Evolutionary conservation across 2,329 filamentous ascomycete genomes (phyloP).

Genomic region (Nemania sp.): DNA sequence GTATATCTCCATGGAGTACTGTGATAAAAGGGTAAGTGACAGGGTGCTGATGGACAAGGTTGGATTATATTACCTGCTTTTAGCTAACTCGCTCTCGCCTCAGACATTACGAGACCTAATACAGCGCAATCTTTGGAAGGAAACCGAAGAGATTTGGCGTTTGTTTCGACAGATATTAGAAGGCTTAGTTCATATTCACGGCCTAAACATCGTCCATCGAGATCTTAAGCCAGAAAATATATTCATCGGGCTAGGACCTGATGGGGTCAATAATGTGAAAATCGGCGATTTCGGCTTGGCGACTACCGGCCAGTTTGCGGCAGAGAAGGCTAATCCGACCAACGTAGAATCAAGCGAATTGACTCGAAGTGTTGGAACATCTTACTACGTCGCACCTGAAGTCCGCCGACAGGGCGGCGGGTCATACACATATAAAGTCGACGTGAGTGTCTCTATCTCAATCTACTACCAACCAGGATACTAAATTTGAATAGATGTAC

Average conservation of each 20-base stretch:
- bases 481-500: slow-evolving; percentile 76
- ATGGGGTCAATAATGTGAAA: slow-evolving; percentile 87
- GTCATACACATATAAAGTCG: slow-evolving; percentile 92
- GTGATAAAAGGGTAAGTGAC: slow-evolving; percentile 80
- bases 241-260: slow-evolving; percentile 78
- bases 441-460: slow-evolving; percentile 65
- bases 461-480: background rate
- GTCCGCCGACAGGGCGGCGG: slow-evolving; percentile 80
- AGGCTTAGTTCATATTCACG: slow-evolving; percentile 89
- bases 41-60: background rate
- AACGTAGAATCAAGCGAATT: slow-evolving; percentile 70
- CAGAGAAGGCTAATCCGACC: slow-evolving; percentile 63
- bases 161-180: slow-evolving; percentile 92
- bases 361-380: slow-evolving; percentile 79
- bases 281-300: slow-evolving; percentile 97
- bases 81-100: slow-evolving; percentile 8
- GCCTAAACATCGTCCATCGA: slow-evolving; percentile 90
- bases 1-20: slow-evolving; percentile 99
- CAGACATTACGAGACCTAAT: slow-evolving; percentile 91
- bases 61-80: background rate
- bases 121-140: slow-evolving; percentile 76
- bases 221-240: slow-evolving; percentile 98
- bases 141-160: slow-evolving; percentile 85
- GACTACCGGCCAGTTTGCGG: slow-evolving; percentile 83
- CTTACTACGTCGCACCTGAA: slow-evolving; percentile 93